Percentiles rank a stretch among this genome's conserved stretches.
phyloP scores from a whole-genome alignment of 1,284 basidiomycete genomes.

The Erythrobasidium hasegawianum region DNA sequence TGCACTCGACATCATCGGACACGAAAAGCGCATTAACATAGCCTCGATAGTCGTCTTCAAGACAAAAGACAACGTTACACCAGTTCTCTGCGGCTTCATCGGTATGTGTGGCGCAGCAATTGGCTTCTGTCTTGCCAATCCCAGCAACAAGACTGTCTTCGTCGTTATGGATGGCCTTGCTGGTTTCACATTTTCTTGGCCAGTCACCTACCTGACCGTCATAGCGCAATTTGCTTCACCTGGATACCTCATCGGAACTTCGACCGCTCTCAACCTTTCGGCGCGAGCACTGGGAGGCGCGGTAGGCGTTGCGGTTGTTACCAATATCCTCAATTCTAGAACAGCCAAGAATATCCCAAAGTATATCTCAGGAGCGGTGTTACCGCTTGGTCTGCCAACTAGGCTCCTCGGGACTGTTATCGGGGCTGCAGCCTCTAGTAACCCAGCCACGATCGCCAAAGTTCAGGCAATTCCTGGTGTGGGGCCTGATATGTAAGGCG shows the following conservation, averaged over 20 bases:
- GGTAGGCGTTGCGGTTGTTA: conserved; percentile 14
- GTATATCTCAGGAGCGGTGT: conserved; percentile 11
- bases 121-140: conserved; percentile 7
- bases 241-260: conserved; percentile 14
- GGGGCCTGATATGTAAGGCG: too few relatives aligned
- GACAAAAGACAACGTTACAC: too few relatives aligned
- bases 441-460: too few relatives aligned
- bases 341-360: conserved; percentile 12
- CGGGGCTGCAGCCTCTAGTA: too few relatives aligned
- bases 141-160: conserved; percentile 9
- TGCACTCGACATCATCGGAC: too few relatives aligned
- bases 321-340: conserved; percentile 13
- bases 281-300: conserved; percentile 20
- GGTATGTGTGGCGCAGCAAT: too few relatives aligned
- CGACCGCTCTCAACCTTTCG: conserved; percentile 10
- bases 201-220: conserved; percentile 22
- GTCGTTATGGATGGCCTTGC: conserved; percentile 18
- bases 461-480: too few relatives aligned
- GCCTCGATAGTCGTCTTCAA: too few relatives aligned
- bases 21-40: too few relatives aligned
- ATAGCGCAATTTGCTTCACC: conserved; percentile 33
- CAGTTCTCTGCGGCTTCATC: neutral
- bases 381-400: too few relatives aligned
- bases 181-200: conserved; percentile 17
- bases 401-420: too few relatives aligned